A percentile compares a stretch with the other conserved stretches of the same genome.
Conservation (phyloP, 2,329 filamentous ascomycete species). For the Penicillium sp. region DNA sequence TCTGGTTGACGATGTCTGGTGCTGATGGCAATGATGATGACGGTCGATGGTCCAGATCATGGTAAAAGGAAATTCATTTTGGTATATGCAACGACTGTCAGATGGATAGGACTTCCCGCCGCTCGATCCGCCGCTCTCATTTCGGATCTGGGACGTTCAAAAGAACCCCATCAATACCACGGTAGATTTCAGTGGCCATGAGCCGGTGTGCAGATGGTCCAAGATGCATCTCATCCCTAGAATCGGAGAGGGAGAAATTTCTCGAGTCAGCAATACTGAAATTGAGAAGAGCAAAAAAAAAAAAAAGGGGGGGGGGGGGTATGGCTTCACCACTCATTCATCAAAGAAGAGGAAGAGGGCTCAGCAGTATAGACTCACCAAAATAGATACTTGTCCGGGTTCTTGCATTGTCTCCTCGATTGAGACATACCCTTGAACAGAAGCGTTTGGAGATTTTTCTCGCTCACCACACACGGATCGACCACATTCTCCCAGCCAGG, state of each 20-base stretch:
- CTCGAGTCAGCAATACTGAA: background rate
- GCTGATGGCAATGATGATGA: too few relatives aligned
- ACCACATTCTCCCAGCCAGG: slow-evolving; percentile 34
- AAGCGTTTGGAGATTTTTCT: slow-evolving; percentile 24
- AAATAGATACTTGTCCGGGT: slow-evolving; percentile 37
- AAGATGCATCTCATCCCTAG: slow-evolving; percentile 39
- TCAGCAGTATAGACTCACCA: slow-evolving; percentile 26
- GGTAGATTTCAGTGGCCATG: slow-evolving; percentile 34
- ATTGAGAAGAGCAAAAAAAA: background rate
- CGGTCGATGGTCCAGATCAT: too few relatives aligned
- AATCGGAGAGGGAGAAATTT: too few relatives aligned
- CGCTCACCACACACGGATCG: slow-evolving; percentile 29
- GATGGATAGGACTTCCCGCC: too few relatives aligned
- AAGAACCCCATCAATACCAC: slow-evolving; percentile 32
- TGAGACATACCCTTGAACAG: slow-evolving; percentile 20
- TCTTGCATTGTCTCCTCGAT: slow-evolving; percentile 25
- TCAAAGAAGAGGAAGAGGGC: too few relatives aligned
- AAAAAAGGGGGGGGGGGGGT: slow-evolving; percentile 3
- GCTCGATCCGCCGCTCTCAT: too few relatives aligned
- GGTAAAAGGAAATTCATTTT: too few relatives aligned
- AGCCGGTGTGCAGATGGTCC: slow-evolving; percentile 34
- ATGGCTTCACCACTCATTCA: too few relatives aligned
- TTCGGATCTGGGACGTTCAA: slow-evolving; percentile 13
- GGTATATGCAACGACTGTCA: too few relatives aligned
- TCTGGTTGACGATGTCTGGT: background rate